Percentiles rank a stretch among this genome's conserved stretches.
Conservation (phyloP, 2,329 filamentous ascomycete genomes). For the Calonectria henricotiae region DNA sequence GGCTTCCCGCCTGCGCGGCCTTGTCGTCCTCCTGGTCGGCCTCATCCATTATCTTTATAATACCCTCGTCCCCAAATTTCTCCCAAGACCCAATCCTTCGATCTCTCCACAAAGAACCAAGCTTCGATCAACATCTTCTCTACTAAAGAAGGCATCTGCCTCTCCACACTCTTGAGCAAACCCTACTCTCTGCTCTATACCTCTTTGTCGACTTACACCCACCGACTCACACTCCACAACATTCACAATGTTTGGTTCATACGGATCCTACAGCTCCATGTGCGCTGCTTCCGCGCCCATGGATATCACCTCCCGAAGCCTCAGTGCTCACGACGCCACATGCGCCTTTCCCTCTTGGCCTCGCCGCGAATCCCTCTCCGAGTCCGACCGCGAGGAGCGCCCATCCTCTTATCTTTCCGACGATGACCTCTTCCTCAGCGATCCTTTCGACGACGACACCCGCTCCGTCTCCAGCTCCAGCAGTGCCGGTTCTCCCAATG, state of each 20-base stretch:
- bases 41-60: slow-evolving; percentile 51
- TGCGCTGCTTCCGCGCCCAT: slow-evolving; percentile 63
- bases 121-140: slow-evolving; percentile 40
- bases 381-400: slow-evolving; percentile 61
- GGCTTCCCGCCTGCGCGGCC: slow-evolving; percentile 51
- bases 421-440: slow-evolving; percentile 74
- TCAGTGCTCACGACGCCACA: slow-evolving; percentile 61
- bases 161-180: slow-evolving; percentile 39
- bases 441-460: slow-evolving; percentile 68
- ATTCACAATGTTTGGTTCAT: slow-evolving; percentile 66
- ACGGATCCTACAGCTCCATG: slow-evolving; percentile 69
- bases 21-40: slow-evolving; percentile 40
- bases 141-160: slow-evolving; percentile 36
- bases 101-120: slow-evolving; percentile 47
- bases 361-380: slow-evolving; percentile 68
- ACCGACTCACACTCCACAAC: slow-evolving; percentile 45
- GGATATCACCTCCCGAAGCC: slow-evolving; percentile 64
- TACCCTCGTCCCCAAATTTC: slow-evolving; percentile 50
- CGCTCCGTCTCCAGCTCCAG: slow-evolving; percentile 66
- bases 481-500: slow-evolving; percentile 58
- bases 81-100: slow-evolving; percentile 39
- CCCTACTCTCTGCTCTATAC: slow-evolving; percentile 42
- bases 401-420: slow-evolving; percentile 75
- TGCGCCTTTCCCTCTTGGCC: slow-evolving; percentile 76
- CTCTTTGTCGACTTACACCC: slow-evolving; percentile 35